A percentile compares a stretch with the other conserved stretches of the same genome.
phyloP scores from a whole-genome alignment of 495 filamentous ascomycete genomes.

The Podospora sp. region DNA sequence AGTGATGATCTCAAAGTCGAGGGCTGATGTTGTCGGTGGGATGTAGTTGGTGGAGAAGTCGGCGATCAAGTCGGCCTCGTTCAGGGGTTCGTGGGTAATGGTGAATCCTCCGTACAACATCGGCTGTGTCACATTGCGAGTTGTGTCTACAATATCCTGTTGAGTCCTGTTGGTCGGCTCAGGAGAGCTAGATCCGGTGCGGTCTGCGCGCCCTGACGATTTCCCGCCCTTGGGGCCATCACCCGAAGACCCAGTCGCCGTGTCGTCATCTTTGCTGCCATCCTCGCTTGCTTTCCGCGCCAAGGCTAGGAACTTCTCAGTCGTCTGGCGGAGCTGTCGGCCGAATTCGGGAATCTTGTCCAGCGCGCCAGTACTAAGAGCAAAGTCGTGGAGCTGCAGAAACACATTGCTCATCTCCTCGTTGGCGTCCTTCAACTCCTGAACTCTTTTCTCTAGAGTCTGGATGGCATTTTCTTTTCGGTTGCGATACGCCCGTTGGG shows the following conservation, averaged over 20 bases:
- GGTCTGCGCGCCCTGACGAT: neutral
- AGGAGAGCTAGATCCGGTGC: constrained; percentile 6
- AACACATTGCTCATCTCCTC: constrained; percentile 77
- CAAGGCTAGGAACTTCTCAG: constrained; percentile 48
- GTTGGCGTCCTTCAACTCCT: constrained; percentile 65
- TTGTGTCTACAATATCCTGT: neutral
- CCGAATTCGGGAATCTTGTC: constrained; percentile 54
- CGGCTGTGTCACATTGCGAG: constrained; percentile 3
- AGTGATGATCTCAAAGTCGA: constrained; percentile 41
- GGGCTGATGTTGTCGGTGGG: constrained; percentile 31
- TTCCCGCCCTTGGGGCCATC: neutral
- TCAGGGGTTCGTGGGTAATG: constrained; percentile 33
- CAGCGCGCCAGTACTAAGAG: constrained; percentile 52
- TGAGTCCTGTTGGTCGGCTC: neutral
- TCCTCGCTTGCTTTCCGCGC: constrained; percentile 43
- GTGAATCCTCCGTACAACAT: constrained; percentile 30
- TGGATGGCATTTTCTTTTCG: constrained; percentile 81
- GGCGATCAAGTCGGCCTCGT: constrained; percentile 7
- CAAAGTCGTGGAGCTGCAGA: constrained; percentile 66
- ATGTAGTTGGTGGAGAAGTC: constrained; percentile 13
- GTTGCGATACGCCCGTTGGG: constrained; percentile 81
- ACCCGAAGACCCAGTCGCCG: constrained; percentile 3
- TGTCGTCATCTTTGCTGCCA: constrained; percentile 35
- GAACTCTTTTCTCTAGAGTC: constrained; percentile 68
- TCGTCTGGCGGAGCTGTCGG: constrained; percentile 48